These are phyloP conservation scores for Podospora bellae-mahoneyi DNA, from an alignment of 495 filamentous ascomycete species.

Conservation along the genomic window DNA sequence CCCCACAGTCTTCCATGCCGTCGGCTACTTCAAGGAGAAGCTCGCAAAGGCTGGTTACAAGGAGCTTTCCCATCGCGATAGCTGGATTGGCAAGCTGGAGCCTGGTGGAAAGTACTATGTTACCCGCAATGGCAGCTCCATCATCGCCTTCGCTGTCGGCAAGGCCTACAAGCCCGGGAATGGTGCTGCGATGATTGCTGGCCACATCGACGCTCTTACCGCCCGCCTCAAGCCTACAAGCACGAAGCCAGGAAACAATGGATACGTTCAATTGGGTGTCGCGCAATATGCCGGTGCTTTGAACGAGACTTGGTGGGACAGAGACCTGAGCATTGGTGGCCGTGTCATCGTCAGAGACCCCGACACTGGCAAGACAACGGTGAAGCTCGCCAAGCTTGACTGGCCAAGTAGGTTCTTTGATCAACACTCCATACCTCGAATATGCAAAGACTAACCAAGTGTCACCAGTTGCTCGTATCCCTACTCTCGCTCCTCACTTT, in stretches of 20 bases:
- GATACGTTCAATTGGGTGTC: slow-evolving; percentile 85
- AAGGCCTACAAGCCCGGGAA: slow-evolving; percentile 80
- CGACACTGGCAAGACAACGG: slow-evolving; percentile 70
- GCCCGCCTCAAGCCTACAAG: slow-evolving; percentile 86
- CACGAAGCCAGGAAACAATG: slow-evolving; percentile 71
- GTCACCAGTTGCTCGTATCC: slow-evolving; percentile 69
- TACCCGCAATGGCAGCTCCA: slow-evolving; percentile 77
- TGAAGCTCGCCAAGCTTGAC: slow-evolving; percentile 80
- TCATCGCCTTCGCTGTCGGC: slow-evolving; percentile 86
- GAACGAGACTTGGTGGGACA: slow-evolving; percentile 89
- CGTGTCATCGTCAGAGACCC: slow-evolving; percentile 77
- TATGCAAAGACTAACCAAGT: not conserved
- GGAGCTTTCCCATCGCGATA: slow-evolving; percentile 72
- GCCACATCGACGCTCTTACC: slow-evolving; percentile 89
- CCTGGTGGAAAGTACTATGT: slow-evolving; percentile 84
- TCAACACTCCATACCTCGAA: not conserved
- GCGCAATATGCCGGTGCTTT: slow-evolving; percentile 88
- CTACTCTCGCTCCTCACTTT: slow-evolving; percentile 92
- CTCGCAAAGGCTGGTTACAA: slow-evolving; percentile 68
- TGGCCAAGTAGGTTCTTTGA: slow-evolving; percentile 59
- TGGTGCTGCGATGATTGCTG: slow-evolving; percentile 74
- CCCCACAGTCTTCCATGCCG: slow-evolving; percentile 89
- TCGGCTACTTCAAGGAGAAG: slow-evolving; percentile 68
- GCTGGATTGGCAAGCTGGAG: slow-evolving; percentile 71
- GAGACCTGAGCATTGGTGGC: slow-evolving; percentile 86